These are phyloP conservation scores for Phytophthora cryptogea DNA, from an alignment of 352 stramenopile species.

Conservation along the genomic window DNA sequence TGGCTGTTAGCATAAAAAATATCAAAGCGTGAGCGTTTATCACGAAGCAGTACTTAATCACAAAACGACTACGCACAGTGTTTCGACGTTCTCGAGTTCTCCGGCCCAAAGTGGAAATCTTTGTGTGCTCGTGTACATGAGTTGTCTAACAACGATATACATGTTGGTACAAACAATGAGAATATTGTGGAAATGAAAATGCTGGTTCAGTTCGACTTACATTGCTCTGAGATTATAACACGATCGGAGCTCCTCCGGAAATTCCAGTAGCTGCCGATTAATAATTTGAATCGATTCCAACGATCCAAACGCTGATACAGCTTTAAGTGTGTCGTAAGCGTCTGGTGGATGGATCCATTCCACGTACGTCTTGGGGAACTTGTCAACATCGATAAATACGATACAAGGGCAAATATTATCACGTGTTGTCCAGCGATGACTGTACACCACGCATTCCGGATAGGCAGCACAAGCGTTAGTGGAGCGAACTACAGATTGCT, in stretches of 20 bases:
- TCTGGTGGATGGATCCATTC: conserved; percentile 30
- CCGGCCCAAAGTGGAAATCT: conserved; percentile 9
- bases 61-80: too few species aligned
- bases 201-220: too few species aligned
- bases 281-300: conserved; percentile 33
- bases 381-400: conserved; percentile 24
- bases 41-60: too few species aligned
- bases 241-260: conserved; percentile 22
- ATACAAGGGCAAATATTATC: conserved; percentile 21
- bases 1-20: conserved; percentile 16
- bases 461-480: conserved; percentile 8
- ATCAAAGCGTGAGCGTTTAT: too few species aligned
- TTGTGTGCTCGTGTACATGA: conserved; percentile 20
- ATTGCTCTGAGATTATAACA: conserved; percentile 24
- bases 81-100: conserved; percentile 21
- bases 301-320: conserved; percentile 20
- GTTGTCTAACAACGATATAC: conserved; percentile 2
- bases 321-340: conserved; percentile 14
- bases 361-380: conserved; percentile 28
- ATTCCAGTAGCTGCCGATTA: conserved; percentile 23
- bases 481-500: conserved; percentile 24
- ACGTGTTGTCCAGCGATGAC: conserved; percentile 5
- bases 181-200: too few species aligned
- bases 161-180: neutral
- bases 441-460: conserved; percentile 32